Percentiles rank a stretch among this genome's conserved stretches.
These are phyloP conservation scores for Soucietia sequanensis DNA, from an alignment of 805 yeast species.

Conservation along the genomic window DNA sequence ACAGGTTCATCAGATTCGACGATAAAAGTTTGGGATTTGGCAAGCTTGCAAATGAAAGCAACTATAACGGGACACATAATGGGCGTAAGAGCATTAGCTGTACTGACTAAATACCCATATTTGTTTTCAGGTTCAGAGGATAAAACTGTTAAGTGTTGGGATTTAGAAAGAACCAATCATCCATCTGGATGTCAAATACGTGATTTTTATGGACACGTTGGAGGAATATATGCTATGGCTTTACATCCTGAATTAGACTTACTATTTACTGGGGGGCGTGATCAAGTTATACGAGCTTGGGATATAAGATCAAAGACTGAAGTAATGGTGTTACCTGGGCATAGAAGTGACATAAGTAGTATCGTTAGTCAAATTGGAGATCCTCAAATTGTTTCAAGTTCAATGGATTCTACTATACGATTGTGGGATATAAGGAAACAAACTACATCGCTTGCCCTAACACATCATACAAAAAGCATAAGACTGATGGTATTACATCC, in stretches of 20 bases:
- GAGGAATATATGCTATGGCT: conserved; percentile 82
- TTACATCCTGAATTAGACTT: conserved; percentile 86
- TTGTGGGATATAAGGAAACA: conserved; percentile 92
- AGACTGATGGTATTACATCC: conserved; percentile 73
- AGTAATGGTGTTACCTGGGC: conserved; percentile 79
- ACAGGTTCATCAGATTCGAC: conserved; percentile 90
- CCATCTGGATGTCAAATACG: conserved; percentile 53
- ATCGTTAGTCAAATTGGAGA: conserved; percentile 68
- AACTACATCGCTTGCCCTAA: conserved; percentile 63
- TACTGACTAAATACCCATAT: conserved; percentile 79
- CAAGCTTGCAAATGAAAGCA: conserved; percentile 62
- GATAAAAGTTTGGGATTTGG: conserved; percentile 89
- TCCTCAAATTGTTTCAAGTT: conserved; percentile 82
- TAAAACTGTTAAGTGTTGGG: conserved; percentile 93
- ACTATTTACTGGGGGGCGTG: conserved; percentile 85
- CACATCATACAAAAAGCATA: conserved; percentile 83
- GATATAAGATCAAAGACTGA: conserved; percentile 80
- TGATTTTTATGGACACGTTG: conserved; percentile 91
- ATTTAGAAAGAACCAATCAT: conserved; percentile 78
- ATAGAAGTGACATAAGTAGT: conserved; percentile 68
- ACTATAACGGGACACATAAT: conserved; percentile 89
- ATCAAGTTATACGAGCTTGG: conserved; percentile 86
- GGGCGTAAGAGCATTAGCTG: conserved; percentile 76
- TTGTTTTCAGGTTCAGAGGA: conserved; percentile 92
- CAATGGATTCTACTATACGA: conserved; percentile 80